Evolutionary conservation across 2,329 filamentous ascomycete genomes (phyloP), one percentile per base, ranked within the genome.

Genomic region (Macrophomina tecta): DNA sequence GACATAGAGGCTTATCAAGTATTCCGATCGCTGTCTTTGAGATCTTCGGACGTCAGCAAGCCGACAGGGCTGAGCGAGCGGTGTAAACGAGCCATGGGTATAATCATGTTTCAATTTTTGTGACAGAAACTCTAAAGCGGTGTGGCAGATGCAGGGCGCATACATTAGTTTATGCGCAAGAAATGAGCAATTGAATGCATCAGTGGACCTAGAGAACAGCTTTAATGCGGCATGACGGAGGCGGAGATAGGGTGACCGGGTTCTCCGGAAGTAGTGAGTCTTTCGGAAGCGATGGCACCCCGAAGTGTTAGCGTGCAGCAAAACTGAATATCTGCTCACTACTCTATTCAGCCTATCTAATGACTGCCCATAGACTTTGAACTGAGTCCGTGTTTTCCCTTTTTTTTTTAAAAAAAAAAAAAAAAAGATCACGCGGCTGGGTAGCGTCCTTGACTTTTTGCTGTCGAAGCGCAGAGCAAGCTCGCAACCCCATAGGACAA

Each of bases 1-100:
- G 28, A 30, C 11, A 16, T 53, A 36, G 16, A 12, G 36, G 11
- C 1, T 8, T 38, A 38, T 12, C 36, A 7, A 12, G 6, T 12
- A 8, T 45, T 45, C 9, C 9, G 52, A 34, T 18, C 3, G 52
- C 38, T 34, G 16, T 12, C 8, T 34, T 7, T 18, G 52, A 23
- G 18, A 34, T 34, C 52, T 11, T 36, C 18, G 34, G 5, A n/a
- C 38, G 9, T 32, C 8, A 40, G 38, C 36, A 18, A 23, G 32
- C 14, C 32, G 45, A 38, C 45, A 38, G 58, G 42, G 58, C 58
- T 49, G 58, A 62, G 45, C 56, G 56, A 61, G 56, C 9, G 7
- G 32, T 62, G 38, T 62, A 62, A 32, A 8, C 49, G 58, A 30
- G 42, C 58, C 45, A 32, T 51, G 58, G 32, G 45, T 62, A 62